phyloP scores from a whole-genome alignment of 2,329 filamentous ascomycete genomes.

The Penicillium glabrum region DNA sequence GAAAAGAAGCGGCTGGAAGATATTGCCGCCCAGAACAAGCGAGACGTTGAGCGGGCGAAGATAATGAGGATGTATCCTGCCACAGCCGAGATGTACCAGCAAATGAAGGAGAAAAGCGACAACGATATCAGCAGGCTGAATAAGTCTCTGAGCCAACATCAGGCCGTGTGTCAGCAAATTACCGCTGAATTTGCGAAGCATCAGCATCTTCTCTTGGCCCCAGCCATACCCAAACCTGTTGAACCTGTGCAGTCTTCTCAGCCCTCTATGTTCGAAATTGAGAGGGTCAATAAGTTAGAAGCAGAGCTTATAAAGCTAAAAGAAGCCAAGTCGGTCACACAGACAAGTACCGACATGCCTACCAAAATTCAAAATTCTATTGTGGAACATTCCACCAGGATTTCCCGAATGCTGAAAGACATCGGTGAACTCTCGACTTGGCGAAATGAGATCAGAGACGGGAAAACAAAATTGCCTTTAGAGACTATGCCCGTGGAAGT shows the following conservation, averaged over 20 bases:
- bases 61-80: neutral
- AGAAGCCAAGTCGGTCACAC: neutral
- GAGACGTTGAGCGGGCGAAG: neutral
- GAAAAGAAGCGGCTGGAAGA: neutral
- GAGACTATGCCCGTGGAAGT: neutral
- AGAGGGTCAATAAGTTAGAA: conserved; percentile 19
- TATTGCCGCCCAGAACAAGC: neutral
- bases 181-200: neutral
- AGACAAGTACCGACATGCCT: neutral
- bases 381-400: neutral
- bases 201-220: neutral
- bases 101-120: neutral
- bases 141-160: neutral
- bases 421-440: neutral
- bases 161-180: neutral
- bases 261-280: neutral
- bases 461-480: neutral
- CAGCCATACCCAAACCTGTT: neutral
- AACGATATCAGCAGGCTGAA: neutral
- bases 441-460: neutral
- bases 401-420: neutral
- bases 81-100: neutral
- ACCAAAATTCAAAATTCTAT: neutral
- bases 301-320: conserved; percentile 3
- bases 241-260: neutral